Evolutionary conservation across 2,329 filamentous ascomycete genomes (phyloP).

Genomic region (Pseudomassariella vexata): DNA sequence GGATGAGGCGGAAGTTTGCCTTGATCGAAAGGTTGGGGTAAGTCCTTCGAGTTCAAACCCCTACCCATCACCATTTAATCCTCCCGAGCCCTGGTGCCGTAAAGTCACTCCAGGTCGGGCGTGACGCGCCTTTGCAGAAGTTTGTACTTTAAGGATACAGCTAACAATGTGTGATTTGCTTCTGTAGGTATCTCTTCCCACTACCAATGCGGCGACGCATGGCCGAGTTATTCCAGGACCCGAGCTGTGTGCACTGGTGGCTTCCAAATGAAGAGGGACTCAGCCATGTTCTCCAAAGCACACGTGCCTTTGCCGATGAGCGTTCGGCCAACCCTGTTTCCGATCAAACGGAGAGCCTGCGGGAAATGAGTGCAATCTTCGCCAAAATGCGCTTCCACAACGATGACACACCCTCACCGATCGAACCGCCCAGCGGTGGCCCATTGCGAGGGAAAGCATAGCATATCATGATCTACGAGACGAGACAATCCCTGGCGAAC

Average conservation of each 20-base stretch:
- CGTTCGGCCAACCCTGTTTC: slow-evolving; percentile 57
- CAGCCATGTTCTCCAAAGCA: slow-evolving; percentile 65
- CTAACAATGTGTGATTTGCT: too few species aligned
- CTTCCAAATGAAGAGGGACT: slow-evolving; percentile 75
- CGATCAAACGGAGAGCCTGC: slow-evolving; percentile 57
- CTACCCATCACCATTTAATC: neutral
- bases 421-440: slow-evolving; percentile 12
- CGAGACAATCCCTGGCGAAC: too few species aligned
- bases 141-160: slow-evolving; percentile 1
- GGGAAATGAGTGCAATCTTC: slow-evolving; percentile 72
- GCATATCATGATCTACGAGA: slow-evolving; percentile 3
- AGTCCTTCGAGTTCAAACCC: slow-evolving; percentile 24
- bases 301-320: slow-evolving; percentile 78
- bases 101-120: too few species aligned
- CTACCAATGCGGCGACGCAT: slow-evolving; percentile 68
- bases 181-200: slow-evolving; percentile 73
- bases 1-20: slow-evolving; percentile 75
- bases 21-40: slow-evolving; percentile 74
- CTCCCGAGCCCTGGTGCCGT: slow-evolving; percentile 6
- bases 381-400: slow-evolving; percentile 50
- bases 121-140: slow-evolving; percentile 1
- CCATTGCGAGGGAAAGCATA: slow-evolving; percentile 7
- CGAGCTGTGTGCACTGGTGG: slow-evolving; percentile 79
- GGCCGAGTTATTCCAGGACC: slow-evolving; percentile 67
- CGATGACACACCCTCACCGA: slow-evolving; percentile 12